A percentile compares a stretch with the other conserved stretches of the same genome.
phyloP scores from a whole-genome alignment of 495 filamentous ascomycete species.

The Podospora sp. region DNA sequence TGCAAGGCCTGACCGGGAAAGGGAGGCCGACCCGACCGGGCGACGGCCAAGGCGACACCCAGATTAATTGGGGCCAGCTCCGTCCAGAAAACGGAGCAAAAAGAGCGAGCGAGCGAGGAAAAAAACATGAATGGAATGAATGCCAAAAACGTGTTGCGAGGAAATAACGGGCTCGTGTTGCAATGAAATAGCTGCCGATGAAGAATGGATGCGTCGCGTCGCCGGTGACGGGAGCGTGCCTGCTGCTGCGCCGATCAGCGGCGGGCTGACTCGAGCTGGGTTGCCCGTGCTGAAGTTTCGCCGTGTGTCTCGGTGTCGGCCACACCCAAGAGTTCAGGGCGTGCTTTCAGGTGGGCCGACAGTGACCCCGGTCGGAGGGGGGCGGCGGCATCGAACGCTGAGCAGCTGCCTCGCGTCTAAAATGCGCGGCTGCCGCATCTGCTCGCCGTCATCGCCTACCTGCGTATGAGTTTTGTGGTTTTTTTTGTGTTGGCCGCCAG shows the following conservation, averaged over 20 bases:
- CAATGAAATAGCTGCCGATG: not conserved
- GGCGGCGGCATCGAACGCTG: not conserved
- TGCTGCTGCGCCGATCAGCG: conserved; percentile 18
- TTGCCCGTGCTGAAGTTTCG: conserved; percentile 17
- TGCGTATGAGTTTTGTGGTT: not conserved
- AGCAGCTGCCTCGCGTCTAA: not conserved
- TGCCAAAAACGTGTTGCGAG: no score
- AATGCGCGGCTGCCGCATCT: not conserved
- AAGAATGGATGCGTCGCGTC: not conserved
- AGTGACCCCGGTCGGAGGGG: conserved; percentile 3
- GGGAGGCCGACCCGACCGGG: conserved; percentile 15
- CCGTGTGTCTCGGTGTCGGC: conserved; percentile 26
- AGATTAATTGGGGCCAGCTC: not conserved
- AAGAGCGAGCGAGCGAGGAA: not conserved
- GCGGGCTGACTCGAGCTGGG: conserved; percentile 23
- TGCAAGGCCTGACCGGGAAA: conserved; percentile 25
- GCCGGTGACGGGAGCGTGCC: conserved; percentile 4
- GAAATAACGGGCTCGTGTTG: not conserved
- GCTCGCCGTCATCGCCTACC: not conserved
- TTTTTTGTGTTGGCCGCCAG: not conserved
- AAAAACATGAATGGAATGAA: not conserved
- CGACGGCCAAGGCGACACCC: not conserved
- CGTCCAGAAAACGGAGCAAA: not conserved
- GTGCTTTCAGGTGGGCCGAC: conserved; percentile 4
- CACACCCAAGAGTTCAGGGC: conserved; percentile 5